Evolutionary conservation across 2,329 filamentous ascomycete species (phyloP).

Genomic region (Aotearoamyces nothofagi): DNA sequence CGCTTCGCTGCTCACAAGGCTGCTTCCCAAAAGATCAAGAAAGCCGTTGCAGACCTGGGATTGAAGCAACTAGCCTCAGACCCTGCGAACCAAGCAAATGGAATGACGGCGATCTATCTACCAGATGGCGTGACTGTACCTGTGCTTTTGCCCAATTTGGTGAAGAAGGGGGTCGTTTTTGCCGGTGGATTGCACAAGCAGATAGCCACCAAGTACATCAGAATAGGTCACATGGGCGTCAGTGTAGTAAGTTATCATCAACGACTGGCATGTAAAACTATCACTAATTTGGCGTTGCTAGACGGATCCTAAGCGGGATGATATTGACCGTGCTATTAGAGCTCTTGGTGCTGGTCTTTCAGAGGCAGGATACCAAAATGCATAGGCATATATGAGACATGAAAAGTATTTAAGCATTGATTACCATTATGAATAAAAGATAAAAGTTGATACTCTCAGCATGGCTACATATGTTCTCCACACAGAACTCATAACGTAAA

Average conservation of each 20-base stretch:
- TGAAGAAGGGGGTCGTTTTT: slow-evolving; percentile 83
- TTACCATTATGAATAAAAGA: too few species aligned
- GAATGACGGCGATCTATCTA: slow-evolving; percentile 95
- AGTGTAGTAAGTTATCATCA: slow-evolving; percentile 53
- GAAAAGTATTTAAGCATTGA: too few species aligned
- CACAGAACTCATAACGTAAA: too few species aligned
- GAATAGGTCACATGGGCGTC: slow-evolving; percentile 96
- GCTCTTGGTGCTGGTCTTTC: slow-evolving; percentile 59
- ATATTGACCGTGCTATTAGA: slow-evolving; percentile 73
- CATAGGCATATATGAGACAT: too few species aligned
- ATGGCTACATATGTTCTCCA: too few species aligned
- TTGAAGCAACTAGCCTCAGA: slow-evolving; percentile 75
- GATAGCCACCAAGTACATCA: slow-evolving; percentile 83
- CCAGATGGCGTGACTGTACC: slow-evolving; percentile 70
- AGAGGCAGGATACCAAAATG: slow-evolving; percentile 52
- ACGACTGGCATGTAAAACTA: slow-evolving; percentile 1
- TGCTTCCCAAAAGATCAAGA: slow-evolving; percentile 75
- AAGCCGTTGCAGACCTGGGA: slow-evolving; percentile 63
- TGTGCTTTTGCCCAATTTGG: slow-evolving; percentile 70
- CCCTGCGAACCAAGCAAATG: slow-evolving; percentile 84
- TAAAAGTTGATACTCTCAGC: too few species aligned
- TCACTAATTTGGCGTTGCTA: slow-evolving; percentile 16
- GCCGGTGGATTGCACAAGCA: slow-evolving; percentile 94
- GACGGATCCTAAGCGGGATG: slow-evolving; percentile 61
- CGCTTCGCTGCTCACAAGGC: slow-evolving; percentile 71